These are phyloP conservation scores for Ogataea corticis DNA, from an alignment of 805 yeast species.

Conservation along the genomic window DNA sequence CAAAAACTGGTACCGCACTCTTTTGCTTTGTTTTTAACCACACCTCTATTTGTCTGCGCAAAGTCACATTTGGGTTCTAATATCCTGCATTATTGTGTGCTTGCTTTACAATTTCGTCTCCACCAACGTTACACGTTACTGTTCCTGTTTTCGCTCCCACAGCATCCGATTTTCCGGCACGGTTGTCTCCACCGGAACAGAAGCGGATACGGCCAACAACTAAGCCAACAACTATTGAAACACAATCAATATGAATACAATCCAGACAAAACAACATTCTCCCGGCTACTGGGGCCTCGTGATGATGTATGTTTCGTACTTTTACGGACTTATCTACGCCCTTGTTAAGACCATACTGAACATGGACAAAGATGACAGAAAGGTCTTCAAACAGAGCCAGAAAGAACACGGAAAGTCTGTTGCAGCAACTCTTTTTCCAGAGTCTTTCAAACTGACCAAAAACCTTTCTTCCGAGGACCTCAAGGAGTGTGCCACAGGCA, in stretches of 20 bases:
- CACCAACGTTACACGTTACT: too few species aligned
- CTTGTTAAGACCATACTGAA: not conserved
- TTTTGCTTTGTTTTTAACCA: not conserved
- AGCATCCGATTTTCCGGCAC: too few species aligned
- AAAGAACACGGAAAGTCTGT: not conserved
- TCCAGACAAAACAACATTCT: not conserved
- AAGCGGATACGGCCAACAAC: too few species aligned
- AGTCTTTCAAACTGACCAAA: slow-evolving; percentile 11
- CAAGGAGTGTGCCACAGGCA: slow-evolving; percentile 45
- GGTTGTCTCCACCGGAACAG: too few species aligned
- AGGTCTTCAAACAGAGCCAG: too few species aligned
- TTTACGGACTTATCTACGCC: not conserved
- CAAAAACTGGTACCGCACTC: not conserved
- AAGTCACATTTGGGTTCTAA: too few species aligned
- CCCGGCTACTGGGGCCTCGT: not conserved
- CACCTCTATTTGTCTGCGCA: too few species aligned
- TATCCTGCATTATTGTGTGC: too few species aligned
- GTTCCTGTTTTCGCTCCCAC: too few species aligned
- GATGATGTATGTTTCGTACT: not conserved
- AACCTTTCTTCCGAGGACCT: slow-evolving; percentile 23
- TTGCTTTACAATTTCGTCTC: too few species aligned
- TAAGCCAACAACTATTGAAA: too few species aligned
- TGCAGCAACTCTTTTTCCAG: slow-evolving; percentile 14
- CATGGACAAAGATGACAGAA: not conserved
- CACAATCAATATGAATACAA: not conserved